Evolutionary conservation across 768 basidiomycete species (phyloP), one percentile per base, ranked within the genome.

Genomic region (Leccinum rimulosum): DNA sequence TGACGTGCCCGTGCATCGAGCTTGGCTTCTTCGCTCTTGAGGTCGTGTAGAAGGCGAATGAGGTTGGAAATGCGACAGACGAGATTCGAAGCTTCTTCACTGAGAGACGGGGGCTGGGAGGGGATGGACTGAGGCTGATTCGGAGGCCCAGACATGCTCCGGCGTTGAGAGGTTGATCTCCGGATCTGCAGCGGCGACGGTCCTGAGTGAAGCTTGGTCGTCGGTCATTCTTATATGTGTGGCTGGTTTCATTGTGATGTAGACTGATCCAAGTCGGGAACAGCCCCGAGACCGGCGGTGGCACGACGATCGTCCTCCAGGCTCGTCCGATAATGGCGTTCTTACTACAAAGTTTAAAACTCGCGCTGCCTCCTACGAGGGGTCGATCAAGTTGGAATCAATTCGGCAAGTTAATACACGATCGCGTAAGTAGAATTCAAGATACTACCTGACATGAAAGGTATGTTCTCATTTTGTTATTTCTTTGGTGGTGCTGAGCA

Each of bases 11-110:
- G 65, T 15, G 57, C 50, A 4, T 69, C 57, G 30, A 70, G 70
- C 35, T 30, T 48, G 12, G 54, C 55, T 40, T 70, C 69, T 52
- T 70, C 69, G 5, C 36, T 49, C 45, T 70, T 59, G 48, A 71
- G 67, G 25, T 66, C 43, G 52, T 45, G 67, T 25, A 67, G 65
- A 43, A 56, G 65, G 12, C 43, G 56, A 58, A 71, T 47, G 49
- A 70, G 62, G 31, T 57, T 52, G 25, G 67, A 57, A 28, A 70
- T 59, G 17, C 53, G 63, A 56, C 14, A 50, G 47, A 63, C 43
- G 25, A 70, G 45, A 9, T 14, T 22, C 27, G 65, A 64, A 25
- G 57, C 57, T 7, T 60, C 38, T 0, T 63, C 43, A 45, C 67
- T 67, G 1, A 70, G 54, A 28, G 56, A 19, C 12, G 31, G 27